Evolutionary conservation across 176 grass and related monocot species (phyloP).

Genomic region (Ampelocalamus luodianensis): DNA sequence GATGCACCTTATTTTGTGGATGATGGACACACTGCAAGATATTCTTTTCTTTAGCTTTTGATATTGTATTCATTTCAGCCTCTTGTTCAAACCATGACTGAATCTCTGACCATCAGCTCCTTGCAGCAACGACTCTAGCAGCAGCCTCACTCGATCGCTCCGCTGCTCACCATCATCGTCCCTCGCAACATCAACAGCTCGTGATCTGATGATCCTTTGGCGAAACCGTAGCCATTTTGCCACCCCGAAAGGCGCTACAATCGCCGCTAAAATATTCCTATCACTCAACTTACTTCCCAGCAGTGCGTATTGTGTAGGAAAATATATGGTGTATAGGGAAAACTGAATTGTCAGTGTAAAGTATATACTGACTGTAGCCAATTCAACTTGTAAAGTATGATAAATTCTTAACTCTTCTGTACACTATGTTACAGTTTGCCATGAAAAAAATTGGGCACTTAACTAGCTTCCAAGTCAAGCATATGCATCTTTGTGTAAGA

Average conservation of each 20-base stretch:
- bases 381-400: conserved; percentile 52
- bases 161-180: not conserved
- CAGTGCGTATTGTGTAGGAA: conserved; percentile 13
- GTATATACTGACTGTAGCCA: conserved; percentile 43
- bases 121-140: conserved; percentile 51
- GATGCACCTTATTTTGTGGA: not conserved
- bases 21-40: not conserved
- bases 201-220: conserved; percentile 33
- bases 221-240: not conserved
- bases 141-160: conserved; percentile 16
- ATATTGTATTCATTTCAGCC: not conserved
- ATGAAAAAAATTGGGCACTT: conserved; percentile 33
- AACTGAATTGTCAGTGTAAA: conserved; percentile 46
- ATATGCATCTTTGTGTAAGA: not conserved
- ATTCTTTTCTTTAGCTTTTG: conserved; percentile 11
- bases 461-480: not conserved
- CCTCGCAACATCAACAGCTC: conserved; percentile 38
- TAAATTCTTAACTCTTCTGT: conserved; percentile 35
- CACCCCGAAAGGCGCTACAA: not conserved
- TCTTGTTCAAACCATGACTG: conserved; percentile 33
- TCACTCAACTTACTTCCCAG: not conserved
- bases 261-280: not conserved
- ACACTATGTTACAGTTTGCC: conserved; percentile 40
- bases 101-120: conserved; percentile 55
- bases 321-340: conserved; percentile 46